Conservation (phyloP, 1,284 basidiomycete species). For the Heliocybe sulcata region DNA sequence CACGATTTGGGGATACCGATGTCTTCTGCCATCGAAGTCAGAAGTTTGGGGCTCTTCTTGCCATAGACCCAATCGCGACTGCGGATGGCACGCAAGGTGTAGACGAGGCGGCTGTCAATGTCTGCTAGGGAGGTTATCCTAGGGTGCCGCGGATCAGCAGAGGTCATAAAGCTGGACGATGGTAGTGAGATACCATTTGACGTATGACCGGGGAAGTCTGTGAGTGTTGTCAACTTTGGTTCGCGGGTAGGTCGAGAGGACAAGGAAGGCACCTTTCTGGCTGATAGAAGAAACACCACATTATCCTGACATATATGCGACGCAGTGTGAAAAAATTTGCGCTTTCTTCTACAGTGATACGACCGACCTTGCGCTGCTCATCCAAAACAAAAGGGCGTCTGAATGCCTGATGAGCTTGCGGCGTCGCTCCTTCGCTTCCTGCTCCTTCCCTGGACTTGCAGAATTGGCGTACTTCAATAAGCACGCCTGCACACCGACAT, state of each 20-base stretch:
- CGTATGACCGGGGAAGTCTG: slow-evolving; percentile 68
- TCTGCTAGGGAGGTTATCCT: slow-evolving; percentile 66
- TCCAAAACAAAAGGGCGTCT: slow-evolving; percentile 69
- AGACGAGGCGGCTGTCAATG: slow-evolving; percentile 52
- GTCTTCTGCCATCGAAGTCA: slow-evolving; percentile 39
- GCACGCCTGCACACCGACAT: slow-evolving; percentile 46
- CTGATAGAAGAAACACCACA: slow-evolving; percentile 81
- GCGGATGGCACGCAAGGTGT: slow-evolving; percentile 44
- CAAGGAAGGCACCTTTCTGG: slow-evolving; percentile 47
- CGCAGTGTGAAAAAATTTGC: neutral
- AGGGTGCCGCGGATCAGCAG: neutral
- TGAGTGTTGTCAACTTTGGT: slow-evolving; percentile 3
- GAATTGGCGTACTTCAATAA: slow-evolving; percentile 28
- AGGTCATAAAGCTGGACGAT: neutral
- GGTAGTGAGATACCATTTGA: slow-evolving; percentile 44
- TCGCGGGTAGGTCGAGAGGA: neutral
- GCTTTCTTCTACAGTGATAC: neutral
- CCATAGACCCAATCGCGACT: slow-evolving; percentile 52
- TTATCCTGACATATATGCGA: slow-evolving; percentile 39
- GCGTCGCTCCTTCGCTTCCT: slow-evolving; percentile 12
- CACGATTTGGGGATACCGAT: slow-evolving; percentile 53
- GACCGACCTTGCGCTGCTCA: slow-evolving; percentile 60
- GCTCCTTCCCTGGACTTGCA: slow-evolving; percentile 9
- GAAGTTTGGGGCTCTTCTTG: slow-evolving; percentile 30
- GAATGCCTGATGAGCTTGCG: slow-evolving; percentile 35